These are phyloP conservation scores for Daphne laureola DNA, from an alignment of 441 rosid species.

Conservation along the genomic window DNA sequence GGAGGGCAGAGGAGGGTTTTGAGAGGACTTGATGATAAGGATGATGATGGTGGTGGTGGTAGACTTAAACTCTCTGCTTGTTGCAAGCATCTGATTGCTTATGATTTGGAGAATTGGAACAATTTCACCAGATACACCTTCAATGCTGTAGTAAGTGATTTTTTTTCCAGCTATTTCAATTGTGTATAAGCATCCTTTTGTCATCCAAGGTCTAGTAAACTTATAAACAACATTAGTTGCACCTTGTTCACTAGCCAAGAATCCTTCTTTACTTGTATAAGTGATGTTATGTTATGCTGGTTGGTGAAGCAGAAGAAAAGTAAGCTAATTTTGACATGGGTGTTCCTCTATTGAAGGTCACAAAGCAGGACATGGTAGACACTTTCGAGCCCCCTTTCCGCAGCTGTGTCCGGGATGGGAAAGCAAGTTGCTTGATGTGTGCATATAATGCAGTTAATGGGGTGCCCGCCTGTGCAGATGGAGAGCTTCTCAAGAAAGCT, in stretches of 20 bases:
- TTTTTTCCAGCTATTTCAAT: background rate
- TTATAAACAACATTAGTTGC: no score
- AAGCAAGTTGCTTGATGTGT: slow-evolving; percentile 77
- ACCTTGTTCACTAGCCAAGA: no score
- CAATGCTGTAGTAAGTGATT: slow-evolving; percentile 46
- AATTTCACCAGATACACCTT: slow-evolving; percentile 50
- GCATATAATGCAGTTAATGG: slow-evolving; percentile 65
- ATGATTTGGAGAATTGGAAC: slow-evolving; percentile 66
- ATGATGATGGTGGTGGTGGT: slow-evolving; percentile 26
- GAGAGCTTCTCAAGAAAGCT: slow-evolving; percentile 44
- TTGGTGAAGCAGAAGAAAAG: no score
- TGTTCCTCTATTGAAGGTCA: slow-evolving; percentile 27
- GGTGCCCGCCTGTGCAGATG: slow-evolving; percentile 52
- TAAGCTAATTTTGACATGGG: background rate
- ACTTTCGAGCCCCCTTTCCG: slow-evolving; percentile 54
- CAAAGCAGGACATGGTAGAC: slow-evolving; percentile 59
- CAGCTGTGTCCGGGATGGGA: slow-evolving; percentile 48
- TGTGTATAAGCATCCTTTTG: background rate
- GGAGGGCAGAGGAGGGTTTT: slow-evolving; percentile 23
- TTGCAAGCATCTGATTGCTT: slow-evolving; percentile 68
- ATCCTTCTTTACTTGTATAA: background rate
- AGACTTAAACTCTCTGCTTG: slow-evolving; percentile 61
- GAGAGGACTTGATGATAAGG: slow-evolving; percentile 17
- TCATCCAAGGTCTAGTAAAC: background rate
- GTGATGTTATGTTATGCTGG: background rate